These are phyloP conservation scores for Angomonas desouzai DNA, from an alignment of 208 protist genomes.

Conservation along the genomic window DNA sequence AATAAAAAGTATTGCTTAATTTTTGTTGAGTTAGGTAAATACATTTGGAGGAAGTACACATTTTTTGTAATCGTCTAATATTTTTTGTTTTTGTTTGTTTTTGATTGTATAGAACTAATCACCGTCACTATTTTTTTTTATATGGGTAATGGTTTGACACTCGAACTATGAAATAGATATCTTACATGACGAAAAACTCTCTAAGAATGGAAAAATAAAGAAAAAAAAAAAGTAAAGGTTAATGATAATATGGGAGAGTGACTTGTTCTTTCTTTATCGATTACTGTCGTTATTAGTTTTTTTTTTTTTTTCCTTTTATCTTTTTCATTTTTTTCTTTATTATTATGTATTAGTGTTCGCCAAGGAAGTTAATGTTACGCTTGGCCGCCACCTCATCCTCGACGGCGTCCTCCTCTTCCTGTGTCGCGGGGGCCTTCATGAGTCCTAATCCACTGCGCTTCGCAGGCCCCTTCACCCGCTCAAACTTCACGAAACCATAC, in stretches of 20 bases:
- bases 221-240: conserved; percentile 11
- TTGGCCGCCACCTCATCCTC: conserved; percentile 17
- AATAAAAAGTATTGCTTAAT: background rate
- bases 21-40: background rate
- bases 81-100: background rate
- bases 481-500: conserved; percentile 73
- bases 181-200: too few species aligned
- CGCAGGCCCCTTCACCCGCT: conserved; percentile 19
- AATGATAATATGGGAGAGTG: background rate
- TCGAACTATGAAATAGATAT: too few species aligned
- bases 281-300: conserved; percentile 3
- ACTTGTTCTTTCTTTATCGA: background rate
- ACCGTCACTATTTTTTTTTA: background rate
- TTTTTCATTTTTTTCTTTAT: background rate
- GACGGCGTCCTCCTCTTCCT: conserved; percentile 53
- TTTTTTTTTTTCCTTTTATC: background rate
- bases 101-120: background rate
- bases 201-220: too few species aligned
- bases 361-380: conserved; percentile 12
- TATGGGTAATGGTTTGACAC: background rate
- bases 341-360: background rate
- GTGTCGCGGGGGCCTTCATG: conserved; percentile 38
- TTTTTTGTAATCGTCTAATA: background rate
- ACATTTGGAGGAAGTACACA: background rate
- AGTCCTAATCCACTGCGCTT: conserved; percentile 30